These are phyloP conservation scores for Syzygium malaccense DNA, from an alignment of 441 rosid genomes.

Conservation along the genomic window DNA sequence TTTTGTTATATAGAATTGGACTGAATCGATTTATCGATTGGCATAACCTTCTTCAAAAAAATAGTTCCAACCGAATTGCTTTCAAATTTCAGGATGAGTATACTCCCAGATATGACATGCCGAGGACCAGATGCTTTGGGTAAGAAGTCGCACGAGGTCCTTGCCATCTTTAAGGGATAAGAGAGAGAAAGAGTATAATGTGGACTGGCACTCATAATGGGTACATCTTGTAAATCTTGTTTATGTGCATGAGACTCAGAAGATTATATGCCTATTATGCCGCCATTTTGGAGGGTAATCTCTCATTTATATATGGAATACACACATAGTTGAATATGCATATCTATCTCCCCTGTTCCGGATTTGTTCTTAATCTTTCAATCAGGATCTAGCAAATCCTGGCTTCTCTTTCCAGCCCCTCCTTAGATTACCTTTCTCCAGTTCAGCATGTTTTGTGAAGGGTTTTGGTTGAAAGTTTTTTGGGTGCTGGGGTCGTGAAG, in stretches of 20 bases:
- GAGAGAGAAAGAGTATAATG: not conserved
- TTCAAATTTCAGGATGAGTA: not conserved
- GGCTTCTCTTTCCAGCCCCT: not conserved
- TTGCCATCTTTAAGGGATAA: not conserved
- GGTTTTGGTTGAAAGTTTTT: not conserved
- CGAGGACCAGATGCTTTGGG: not conserved
- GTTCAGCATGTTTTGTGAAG: not conserved
- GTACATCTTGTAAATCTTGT: not conserved
- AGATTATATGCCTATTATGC: not conserved
- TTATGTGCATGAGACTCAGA: not conserved
- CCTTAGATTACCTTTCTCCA: not conserved
- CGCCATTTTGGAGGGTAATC: not conserved
- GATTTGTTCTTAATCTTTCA: not conserved
- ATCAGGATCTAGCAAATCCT: not conserved
- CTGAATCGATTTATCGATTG: not conserved
- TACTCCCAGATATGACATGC: not conserved
- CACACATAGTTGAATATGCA: not conserved
- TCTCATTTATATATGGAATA: not conserved
- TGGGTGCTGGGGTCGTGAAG: not conserved
- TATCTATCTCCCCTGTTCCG: not conserved
- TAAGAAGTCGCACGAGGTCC: not conserved
- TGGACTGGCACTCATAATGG: not conserved
- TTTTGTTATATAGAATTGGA: not conserved
- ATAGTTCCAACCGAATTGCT: not conserved
- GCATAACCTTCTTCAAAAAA: not conserved